These are phyloP conservation scores for Emmonsiellopsis sp. DNA, from an alignment of 2,329 filamentous ascomycete genomes.

Conservation along the genomic window DNA sequence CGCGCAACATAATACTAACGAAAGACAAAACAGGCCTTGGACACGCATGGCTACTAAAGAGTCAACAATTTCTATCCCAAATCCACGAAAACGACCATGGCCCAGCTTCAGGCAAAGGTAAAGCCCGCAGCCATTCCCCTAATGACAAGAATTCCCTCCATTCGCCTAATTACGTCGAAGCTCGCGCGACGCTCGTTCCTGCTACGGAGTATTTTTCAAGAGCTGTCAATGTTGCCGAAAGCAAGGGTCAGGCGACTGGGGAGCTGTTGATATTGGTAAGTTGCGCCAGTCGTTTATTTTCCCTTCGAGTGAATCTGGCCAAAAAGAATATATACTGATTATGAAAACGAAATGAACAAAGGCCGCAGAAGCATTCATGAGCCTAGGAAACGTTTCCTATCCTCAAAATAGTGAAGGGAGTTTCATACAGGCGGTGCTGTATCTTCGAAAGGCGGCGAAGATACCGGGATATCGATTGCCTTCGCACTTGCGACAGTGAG, in stretches of 20 bases:
- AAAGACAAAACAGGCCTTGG: conserved; percentile 33
- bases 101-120: conserved; percentile 23
- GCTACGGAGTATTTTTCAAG: conserved; percentile 42
- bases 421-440: conserved; percentile 37
- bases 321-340: too few relatives aligned
- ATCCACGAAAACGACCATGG: conserved; percentile 28
- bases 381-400: conserved; percentile 41
- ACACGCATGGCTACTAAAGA: conserved; percentile 41
- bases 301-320: too few relatives aligned
- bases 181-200: conserved; percentile 41
- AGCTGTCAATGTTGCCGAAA: conserved; percentile 36
- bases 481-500: conserved; percentile 39
- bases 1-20: too few relatives aligned
- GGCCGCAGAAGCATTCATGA: conserved; percentile 43
- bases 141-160: conserved; percentile 29
- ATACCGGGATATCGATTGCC: conserved; percentile 35
- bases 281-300: not conserved
- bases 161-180: conserved; percentile 41
- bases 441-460: conserved; percentile 35
- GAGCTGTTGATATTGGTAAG: conserved; percentile 36
- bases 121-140: not conserved
- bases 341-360: too few relatives aligned
- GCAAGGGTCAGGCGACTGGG: conserved; percentile 29
- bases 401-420: conserved; percentile 34
- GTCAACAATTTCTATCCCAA: conserved; percentile 40